Evolutionary conservation across 345 rosid genomes (phyloP).

Genomic region (Brassica juncea): DNA sequence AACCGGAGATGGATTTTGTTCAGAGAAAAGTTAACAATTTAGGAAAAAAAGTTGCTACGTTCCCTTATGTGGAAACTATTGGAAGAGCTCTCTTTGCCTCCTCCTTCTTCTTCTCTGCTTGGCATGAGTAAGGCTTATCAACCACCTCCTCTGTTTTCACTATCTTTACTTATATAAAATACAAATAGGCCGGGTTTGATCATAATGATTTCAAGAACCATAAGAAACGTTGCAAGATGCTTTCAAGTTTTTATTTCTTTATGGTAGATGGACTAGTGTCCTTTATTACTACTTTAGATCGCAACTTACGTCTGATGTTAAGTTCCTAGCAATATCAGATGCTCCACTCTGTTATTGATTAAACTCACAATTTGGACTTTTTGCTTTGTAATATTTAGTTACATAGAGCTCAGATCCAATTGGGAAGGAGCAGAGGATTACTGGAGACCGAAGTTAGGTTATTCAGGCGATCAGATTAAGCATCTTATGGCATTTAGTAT

Average conservation of each 20-base stretch:
- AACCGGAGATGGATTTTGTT: slow-evolving; percentile 32
- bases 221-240: not conserved
- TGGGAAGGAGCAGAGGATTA: slow-evolving; percentile 26
- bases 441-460: slow-evolving; percentile 38
- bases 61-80: slow-evolving; percentile 30
- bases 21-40: slow-evolving; percentile 35
- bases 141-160: not conserved
- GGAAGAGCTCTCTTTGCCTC: slow-evolving; percentile 43
- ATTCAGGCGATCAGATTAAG: slow-evolving; percentile 39
- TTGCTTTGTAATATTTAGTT: slow-evolving; percentile 9
- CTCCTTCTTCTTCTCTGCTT: slow-evolving; percentile 38
- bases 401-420: slow-evolving; percentile 30
- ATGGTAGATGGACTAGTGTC: not conserved
- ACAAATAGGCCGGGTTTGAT: too few species aligned
- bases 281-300: not conserved
- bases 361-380: not conserved
- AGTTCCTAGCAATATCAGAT: not conserved
- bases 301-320: not conserved
- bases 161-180: not conserved
- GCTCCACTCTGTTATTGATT: not conserved
- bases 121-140: slow-evolving; percentile 29
- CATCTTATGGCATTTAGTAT: slow-evolving; percentile 33
- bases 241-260: not conserved
- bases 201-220: not conserved
- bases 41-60: slow-evolving; percentile 35